Evolutionary conservation across 805 yeast genomes (phyloP).

Genomic region (Yamadazyma takamatsuzukensis): DNA sequence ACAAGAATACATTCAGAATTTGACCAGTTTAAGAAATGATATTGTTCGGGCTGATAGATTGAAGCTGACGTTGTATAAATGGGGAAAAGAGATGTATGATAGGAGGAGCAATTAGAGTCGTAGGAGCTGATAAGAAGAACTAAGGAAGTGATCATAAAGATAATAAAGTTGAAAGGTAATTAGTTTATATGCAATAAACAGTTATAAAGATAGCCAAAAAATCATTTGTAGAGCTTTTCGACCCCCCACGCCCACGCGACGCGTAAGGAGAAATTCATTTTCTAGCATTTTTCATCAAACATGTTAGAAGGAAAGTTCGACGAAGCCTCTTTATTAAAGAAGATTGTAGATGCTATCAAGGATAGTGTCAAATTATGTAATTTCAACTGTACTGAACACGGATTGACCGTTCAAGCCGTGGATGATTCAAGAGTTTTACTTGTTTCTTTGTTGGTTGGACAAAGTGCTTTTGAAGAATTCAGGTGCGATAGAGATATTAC

Average conservation of each 20-base stretch:
- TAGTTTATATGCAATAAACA: neutral
- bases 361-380: slow-evolving; percentile 94
- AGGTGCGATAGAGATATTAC: slow-evolving; percentile 94
- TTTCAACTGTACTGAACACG: slow-evolving; percentile 93
- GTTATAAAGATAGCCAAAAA: no score
- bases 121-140: no score
- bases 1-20: slow-evolving; percentile 81
- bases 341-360: slow-evolving; percentile 88
- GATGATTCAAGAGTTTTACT: slow-evolving; percentile 95
- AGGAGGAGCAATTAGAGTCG: slow-evolving; percentile 25
- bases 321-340: slow-evolving; percentile 87
- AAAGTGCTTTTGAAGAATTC: slow-evolving; percentile 84
- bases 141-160: no score
- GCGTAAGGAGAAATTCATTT: neutral
- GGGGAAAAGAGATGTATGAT: slow-evolving; percentile 84
- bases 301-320: slow-evolving; percentile 98
- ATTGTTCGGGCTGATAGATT: slow-evolving; percentile 75
- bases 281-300: slow-evolving; percentile 2
- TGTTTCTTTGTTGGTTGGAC: slow-evolving; percentile 82
- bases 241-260: neutral
- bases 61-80: slow-evolving; percentile 63
- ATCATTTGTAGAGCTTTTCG: no score
- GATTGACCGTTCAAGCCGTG: slow-evolving; percentile 94
- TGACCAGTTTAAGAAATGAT: slow-evolving; percentile 70
- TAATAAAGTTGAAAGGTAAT: neutral